Conservation (phyloP, 176 grass and related monocot species). For the Ampelocalamus luodianensis region DNA sequence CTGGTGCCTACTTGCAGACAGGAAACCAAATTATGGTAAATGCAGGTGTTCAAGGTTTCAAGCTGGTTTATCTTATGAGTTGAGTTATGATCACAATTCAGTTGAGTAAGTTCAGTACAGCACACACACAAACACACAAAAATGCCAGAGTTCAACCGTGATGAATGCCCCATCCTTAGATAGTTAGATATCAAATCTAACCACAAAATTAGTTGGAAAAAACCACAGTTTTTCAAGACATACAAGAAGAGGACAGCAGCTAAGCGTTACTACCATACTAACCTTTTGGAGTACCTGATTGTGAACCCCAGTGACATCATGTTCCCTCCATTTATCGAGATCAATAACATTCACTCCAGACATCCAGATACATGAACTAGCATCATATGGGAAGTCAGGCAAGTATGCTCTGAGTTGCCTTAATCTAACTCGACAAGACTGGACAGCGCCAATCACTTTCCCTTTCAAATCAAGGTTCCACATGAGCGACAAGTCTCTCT, state of each 20-base stretch:
- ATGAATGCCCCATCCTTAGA: not conserved
- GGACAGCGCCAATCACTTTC: conserved; percentile 69
- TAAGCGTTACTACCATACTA: conserved; percentile 30
- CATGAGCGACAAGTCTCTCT: conserved; percentile 69
- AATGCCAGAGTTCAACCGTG: not conserved
- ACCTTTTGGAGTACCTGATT: conserved; percentile 57
- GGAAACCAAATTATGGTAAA: not conserved
- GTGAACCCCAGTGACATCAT: conserved; percentile 56
- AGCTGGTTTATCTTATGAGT: not conserved
- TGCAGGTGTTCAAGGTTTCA: not conserved
- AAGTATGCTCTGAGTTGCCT: conserved; percentile 60
- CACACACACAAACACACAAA: not conserved
- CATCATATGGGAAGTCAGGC: conserved; percentile 47
- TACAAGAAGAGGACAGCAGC: conserved; percentile 14
- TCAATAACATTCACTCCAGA: conserved; percentile 76
- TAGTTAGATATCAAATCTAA: not conserved
- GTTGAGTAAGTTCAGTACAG: not conserved
- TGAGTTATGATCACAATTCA: not conserved
- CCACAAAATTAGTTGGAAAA: not conserved
- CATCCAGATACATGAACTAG: conserved; percentile 73
- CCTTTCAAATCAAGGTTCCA: conserved; percentile 76
- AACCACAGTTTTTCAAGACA: not conserved
- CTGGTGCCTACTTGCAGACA: not conserved
- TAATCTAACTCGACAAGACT: conserved; percentile 66
- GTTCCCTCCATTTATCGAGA: conserved; percentile 75